Percentiles rank a stretch among this genome's conserved stretches.
Conservation (phyloP, 1,284 basidiomycete species). For the Retiboletus fuscus region DNA sequence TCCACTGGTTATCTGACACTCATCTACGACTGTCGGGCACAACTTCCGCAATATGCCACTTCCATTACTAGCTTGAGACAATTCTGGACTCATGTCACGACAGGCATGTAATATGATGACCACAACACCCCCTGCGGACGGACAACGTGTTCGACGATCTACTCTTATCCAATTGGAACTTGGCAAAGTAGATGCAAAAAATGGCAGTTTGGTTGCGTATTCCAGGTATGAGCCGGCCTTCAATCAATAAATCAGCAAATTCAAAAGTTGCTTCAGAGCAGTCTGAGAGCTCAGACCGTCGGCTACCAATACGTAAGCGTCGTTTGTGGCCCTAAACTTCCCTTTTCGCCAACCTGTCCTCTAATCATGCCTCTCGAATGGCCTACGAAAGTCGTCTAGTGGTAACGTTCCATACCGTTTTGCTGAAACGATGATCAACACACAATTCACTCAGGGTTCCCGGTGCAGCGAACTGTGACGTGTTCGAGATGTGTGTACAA, state of each 20-base stretch:
- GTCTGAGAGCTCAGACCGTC: too few relatives aligned
- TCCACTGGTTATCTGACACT: not conserved
- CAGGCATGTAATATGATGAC: constrained; percentile 19
- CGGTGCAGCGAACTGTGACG: constrained; percentile 1
- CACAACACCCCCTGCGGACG: constrained; percentile 4
- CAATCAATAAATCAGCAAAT: too few relatives aligned
- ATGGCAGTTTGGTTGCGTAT: constrained; percentile 8
- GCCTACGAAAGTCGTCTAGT: too few relatives aligned
- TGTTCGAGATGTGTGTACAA: not conserved
- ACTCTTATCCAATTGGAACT: constrained; percentile 1
- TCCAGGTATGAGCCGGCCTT: constrained; percentile 3
- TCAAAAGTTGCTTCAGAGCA: too few relatives aligned
- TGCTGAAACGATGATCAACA: too few relatives aligned
- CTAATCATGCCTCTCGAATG: too few relatives aligned
- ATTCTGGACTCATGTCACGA: constrained; percentile 11
- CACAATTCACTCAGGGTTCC: constrained; percentile 15
- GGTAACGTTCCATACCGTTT: too few relatives aligned
- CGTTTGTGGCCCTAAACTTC: too few relatives aligned
- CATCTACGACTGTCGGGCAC: not conserved
- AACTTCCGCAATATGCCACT: not conserved
- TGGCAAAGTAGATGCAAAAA: not conserved
- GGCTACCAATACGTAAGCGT: too few relatives aligned
- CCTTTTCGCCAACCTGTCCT: too few relatives aligned
- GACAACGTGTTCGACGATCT: constrained; percentile 29
- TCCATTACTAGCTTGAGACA: constrained; percentile 9